Evolutionary conservation across 768 basidiomycete genomes (phyloP).

Genomic region (Cyclocybe aegerita): DNA sequence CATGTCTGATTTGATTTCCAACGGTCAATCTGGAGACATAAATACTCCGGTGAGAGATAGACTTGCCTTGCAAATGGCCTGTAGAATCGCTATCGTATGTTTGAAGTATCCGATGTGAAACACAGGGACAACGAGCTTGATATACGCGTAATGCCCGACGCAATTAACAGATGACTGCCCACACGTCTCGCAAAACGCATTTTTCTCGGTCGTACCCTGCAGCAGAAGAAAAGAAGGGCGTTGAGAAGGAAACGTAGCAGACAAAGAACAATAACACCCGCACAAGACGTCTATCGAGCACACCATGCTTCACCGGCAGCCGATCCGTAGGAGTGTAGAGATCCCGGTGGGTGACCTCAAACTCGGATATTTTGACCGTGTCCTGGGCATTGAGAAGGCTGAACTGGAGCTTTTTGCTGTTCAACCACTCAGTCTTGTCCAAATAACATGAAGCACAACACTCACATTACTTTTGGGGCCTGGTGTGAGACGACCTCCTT

Average conservation of each 20-base stretch:
- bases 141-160: constrained; percentile 98
- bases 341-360: constrained; percentile 92
- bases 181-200: constrained; percentile 91
- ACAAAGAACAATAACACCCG: too few relatives aligned
- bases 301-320: constrained; percentile 86
- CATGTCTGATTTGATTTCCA: constrained; percentile 60
- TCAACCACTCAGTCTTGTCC: constrained; percentile 7
- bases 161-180: constrained; percentile 90
- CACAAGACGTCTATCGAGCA: constrained; percentile 89
- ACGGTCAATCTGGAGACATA: background rate
- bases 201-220: constrained; percentile 95
- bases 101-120: constrained; percentile 99
- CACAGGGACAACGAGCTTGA: constrained; percentile 93
- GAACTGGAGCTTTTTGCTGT: constrained; percentile 95
- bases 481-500: constrained; percentile 81
- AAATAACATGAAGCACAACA: constrained; percentile 5
- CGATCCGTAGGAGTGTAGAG: constrained; percentile 85
- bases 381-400: constrained; percentile 92
- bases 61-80: constrained; percentile 93
- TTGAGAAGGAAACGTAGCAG: background rate
- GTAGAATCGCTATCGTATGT: constrained; percentile 89
- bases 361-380: constrained; percentile 93
- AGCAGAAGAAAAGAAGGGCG: background rate
- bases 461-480: constrained; percentile 82
- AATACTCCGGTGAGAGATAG: background rate